Evolutionary conservation across 2,329 filamentous ascomycete genomes (phyloP).

Genomic region (Pseudogymnoascus sp.): DNA sequence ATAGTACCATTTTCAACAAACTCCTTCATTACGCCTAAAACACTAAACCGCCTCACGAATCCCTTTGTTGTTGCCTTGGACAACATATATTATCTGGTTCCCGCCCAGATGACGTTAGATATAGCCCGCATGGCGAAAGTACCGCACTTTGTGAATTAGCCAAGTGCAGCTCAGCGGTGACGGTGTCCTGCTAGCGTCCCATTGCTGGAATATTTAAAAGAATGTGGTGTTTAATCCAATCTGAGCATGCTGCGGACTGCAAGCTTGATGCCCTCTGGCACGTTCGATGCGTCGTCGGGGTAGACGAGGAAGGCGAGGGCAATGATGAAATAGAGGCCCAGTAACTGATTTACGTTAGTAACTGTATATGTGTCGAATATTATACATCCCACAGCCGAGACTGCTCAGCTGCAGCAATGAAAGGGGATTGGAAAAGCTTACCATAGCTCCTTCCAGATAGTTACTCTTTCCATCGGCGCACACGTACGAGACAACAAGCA

Average conservation of each 20-base stretch:
- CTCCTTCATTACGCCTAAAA: neutral
- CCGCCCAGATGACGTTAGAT: neutral
- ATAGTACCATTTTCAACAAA: neutral
- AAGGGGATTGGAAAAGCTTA: constrained; percentile 27
- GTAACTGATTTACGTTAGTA: constrained; percentile 15
- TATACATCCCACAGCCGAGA: constrained; percentile 19
- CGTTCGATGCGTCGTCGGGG: constrained; percentile 38
- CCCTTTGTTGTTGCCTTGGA: neutral
- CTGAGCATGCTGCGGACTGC: neutral
- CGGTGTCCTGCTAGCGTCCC: neutral
- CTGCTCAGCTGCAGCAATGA: constrained; percentile 23
- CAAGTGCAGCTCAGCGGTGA: neutral
- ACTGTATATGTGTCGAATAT: neutral
- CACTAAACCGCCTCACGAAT: neutral
- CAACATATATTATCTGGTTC: neutral
- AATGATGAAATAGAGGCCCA: constrained; percentile 46
- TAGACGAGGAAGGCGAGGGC: constrained; percentile 53
- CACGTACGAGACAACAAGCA: constrained; percentile 65
- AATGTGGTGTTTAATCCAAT: neutral
- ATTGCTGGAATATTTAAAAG: neutral
- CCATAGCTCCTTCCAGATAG: constrained; percentile 72
- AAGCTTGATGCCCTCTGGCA: neutral
- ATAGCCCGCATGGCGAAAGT: neutral
- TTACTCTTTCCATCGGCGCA: constrained; percentile 78
- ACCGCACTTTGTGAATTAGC: neutral